These are phyloP conservation scores for Daldinia concentrica DNA, from an alignment of 495 filamentous ascomycete species.

Conservation along the genomic window DNA sequence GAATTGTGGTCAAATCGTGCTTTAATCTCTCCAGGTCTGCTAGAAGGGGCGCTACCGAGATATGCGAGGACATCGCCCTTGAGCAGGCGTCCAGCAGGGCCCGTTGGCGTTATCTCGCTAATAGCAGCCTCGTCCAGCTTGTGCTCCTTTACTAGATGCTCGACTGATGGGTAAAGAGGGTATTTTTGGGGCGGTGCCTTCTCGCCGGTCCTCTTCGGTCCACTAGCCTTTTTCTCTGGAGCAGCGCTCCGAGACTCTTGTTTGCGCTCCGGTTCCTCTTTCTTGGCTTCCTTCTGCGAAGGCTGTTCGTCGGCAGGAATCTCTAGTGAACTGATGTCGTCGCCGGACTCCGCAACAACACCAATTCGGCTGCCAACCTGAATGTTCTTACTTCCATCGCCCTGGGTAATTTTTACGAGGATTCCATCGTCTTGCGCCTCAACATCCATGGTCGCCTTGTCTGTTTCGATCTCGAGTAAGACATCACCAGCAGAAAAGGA, in stretches of 20 bases:
- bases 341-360: slow-evolving; percentile 77
- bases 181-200: slow-evolving; percentile 64
- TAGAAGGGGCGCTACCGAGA: slow-evolving; percentile 75
- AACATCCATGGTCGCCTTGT: slow-evolving; percentile 92
- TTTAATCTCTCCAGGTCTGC: slow-evolving; percentile 74
- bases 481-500: slow-evolving; percentile 81
- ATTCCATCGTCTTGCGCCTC: slow-evolving; percentile 85
- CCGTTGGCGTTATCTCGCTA: slow-evolving; percentile 83
- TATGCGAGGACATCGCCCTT: slow-evolving; percentile 97
- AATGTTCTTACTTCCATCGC: slow-evolving; percentile 73
- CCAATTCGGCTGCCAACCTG: slow-evolving; percentile 79
- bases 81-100: slow-evolving; percentile 87
- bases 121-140: slow-evolving; percentile 74
- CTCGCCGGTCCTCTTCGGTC: slow-evolving; percentile 37
- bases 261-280: slow-evolving; percentile 48
- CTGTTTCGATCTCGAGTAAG: slow-evolving; percentile 85
- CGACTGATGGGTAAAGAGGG: slow-evolving; percentile 87
- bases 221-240: slow-evolving; percentile 23
- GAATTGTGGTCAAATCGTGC: slow-evolving; percentile 74
- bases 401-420: slow-evolving; percentile 78
- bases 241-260: slow-evolving; percentile 37
- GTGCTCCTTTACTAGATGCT: slow-evolving; percentile 79
- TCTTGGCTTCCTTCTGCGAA: slow-evolving; percentile 49
- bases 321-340: slow-evolving; percentile 73
- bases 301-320: slow-evolving; percentile 69